Conservation (phyloP, 2,329 filamentous ascomycete genomes). For the Aspergillus terreus region DNA sequence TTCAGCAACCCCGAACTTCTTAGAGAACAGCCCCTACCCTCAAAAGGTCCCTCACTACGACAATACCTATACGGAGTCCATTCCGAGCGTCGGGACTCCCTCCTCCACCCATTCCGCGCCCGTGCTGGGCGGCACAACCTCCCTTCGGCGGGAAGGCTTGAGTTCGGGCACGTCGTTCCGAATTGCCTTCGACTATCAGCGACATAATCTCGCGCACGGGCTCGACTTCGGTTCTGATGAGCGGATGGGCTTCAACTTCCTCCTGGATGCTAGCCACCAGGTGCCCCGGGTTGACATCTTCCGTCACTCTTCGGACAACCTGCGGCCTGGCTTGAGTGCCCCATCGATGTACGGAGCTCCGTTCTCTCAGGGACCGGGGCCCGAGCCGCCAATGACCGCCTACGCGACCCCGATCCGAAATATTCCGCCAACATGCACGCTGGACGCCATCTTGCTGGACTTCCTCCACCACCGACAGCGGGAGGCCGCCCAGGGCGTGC, state of each 20-base stretch:
- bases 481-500: slow-evolving; percentile 63
- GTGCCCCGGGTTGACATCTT: slow-evolving; percentile 51
- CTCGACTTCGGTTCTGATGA: slow-evolving; percentile 59
- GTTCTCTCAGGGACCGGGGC: slow-evolving; percentile 19
- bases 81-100: slow-evolving; percentile 26
- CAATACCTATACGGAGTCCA: slow-evolving; percentile 25
- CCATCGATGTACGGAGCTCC: slow-evolving; percentile 22
- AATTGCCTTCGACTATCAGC: slow-evolving; percentile 42
- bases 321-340: slow-evolving; percentile 20
- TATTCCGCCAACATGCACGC: slow-evolving; percentile 65
- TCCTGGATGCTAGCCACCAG: slow-evolving; percentile 61
- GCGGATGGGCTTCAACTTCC: slow-evolving; percentile 67
- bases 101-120: slow-evolving; percentile 28
- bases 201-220: slow-evolving; percentile 47
- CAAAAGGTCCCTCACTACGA: slow-evolving; percentile 12
- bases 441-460: slow-evolving; percentile 76
- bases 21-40: slow-evolving; percentile 21
- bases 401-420: slow-evolving; percentile 54
- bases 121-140: slow-evolving; percentile 10
- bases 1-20: slow-evolving; percentile 23
- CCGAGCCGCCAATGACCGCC: slow-evolving; percentile 27
- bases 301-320: slow-evolving; percentile 23
- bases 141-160: slow-evolving; percentile 22
- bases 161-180: slow-evolving; percentile 30
- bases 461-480: slow-evolving; percentile 68